Conservation (phyloP, 495 filamentous ascomycete species). For the Tuber borchii region DNA sequence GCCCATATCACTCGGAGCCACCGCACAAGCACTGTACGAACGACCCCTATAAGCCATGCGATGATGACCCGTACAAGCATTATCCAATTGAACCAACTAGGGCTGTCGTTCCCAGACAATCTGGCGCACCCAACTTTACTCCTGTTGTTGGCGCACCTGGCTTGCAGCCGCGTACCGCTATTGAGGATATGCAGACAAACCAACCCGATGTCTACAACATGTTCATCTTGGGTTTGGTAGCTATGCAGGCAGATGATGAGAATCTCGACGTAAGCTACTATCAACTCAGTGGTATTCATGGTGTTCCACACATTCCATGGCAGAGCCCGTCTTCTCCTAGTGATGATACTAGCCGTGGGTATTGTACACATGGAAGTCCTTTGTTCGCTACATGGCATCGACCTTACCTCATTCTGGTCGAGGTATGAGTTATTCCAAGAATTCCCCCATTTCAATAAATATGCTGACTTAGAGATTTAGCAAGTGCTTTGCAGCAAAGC, state of each 20-base stretch:
- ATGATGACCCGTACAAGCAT: not conserved
- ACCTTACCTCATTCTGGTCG: slow-evolving; percentile 60
- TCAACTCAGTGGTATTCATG: slow-evolving; percentile 45
- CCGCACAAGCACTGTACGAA: no score
- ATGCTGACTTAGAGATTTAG: slow-evolving; percentile 14
- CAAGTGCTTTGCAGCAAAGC: slow-evolving; percentile 29
- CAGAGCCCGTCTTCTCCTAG: slow-evolving; percentile 25
- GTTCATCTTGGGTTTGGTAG: slow-evolving; percentile 40
- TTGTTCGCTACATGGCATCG: slow-evolving; percentile 68
- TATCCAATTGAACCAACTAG: not conserved
- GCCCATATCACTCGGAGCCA: no score
- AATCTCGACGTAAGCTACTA: slow-evolving; percentile 40
- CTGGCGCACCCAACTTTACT: slow-evolving; percentile 8
- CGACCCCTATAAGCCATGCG: not conserved
- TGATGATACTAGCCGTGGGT: slow-evolving; percentile 46
- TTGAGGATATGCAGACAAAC: slow-evolving; percentile 26
- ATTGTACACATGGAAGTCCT: slow-evolving; percentile 60
- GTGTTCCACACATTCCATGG: slow-evolving; percentile 42
- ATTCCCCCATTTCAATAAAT: not conserved
- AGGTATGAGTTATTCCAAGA: slow-evolving; percentile 47
- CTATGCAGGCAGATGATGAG: slow-evolving; percentile 33
- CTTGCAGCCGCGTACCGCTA: slow-evolving; percentile 19
- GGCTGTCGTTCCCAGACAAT: slow-evolving; percentile 2
- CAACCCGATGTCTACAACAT: slow-evolving; percentile 42
- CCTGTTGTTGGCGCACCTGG: slow-evolving; percentile 24